Evolutionary conservation across 257 asterid genomes (phyloP).

Genomic region (Fraxinus excelsior): DNA sequence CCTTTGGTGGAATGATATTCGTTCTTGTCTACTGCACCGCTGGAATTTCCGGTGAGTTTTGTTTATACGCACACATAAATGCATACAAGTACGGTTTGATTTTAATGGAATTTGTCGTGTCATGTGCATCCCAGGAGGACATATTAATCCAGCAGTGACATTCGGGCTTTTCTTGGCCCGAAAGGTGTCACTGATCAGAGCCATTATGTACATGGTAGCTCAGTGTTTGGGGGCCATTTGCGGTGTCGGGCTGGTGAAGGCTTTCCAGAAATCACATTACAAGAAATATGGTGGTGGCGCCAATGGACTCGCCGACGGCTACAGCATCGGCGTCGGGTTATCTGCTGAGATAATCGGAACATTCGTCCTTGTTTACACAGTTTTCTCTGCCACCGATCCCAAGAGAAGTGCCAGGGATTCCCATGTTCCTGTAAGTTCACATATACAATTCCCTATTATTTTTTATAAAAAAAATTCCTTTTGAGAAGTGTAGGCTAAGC

Average conservation of each 20-base stretch:
- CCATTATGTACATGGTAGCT: conserved; percentile 48
- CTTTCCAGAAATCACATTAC: conserved; percentile 34
- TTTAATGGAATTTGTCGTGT: neutral
- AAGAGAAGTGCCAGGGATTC: conserved; percentile 61
- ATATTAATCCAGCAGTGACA: conserved; percentile 52
- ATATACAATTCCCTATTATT: neutral
- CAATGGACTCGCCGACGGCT: conserved; percentile 31
- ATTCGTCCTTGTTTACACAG: conserved; percentile 46
- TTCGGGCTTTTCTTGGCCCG: conserved; percentile 54
- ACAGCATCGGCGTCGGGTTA: conserved; percentile 40
- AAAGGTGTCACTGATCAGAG: conserved; percentile 46
- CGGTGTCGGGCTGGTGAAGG: conserved; percentile 46
- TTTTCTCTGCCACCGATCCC: conserved; percentile 61
- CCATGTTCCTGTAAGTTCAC: conserved; percentile 49
- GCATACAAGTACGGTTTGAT: neutral
- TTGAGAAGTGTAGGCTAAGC: no score
- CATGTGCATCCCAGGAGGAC: conserved; percentile 39
- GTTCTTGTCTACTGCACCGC: conserved; percentile 54
- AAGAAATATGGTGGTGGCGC: conserved; percentile 43
- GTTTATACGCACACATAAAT: neutral
- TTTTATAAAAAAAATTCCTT: no score
- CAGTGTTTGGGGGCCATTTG: conserved; percentile 52
- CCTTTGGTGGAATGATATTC: conserved; percentile 57
- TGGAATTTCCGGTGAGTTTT: conserved; percentile 43
- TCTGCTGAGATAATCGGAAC: conserved; percentile 48